Evolutionary conservation across 2,329 filamentous ascomycete genomes (phyloP), one percentile per base, ranked within the genome.

Genomic region (Ophiostoma tasmaniense): DNA sequence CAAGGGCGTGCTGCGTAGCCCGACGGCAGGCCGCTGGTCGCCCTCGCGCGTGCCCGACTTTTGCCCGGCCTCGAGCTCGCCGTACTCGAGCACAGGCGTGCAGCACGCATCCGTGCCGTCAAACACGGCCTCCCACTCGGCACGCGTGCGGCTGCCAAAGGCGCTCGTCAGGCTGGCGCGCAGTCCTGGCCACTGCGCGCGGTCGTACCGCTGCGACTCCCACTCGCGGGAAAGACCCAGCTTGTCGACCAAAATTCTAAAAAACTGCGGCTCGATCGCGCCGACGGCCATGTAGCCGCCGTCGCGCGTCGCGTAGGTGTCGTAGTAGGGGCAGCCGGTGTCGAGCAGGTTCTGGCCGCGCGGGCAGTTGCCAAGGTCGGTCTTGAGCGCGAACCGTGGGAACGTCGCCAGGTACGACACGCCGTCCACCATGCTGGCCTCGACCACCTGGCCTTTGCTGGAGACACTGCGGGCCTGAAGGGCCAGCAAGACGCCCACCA

Each of bases 361-460:
- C 33, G 86, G 83, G 3, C 78, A 77, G 73, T 81, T 77, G 82
- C 92, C 93, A 52, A 88, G 76, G 0, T 85, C 83, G 7, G 82
- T 88, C 76, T 89, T 88, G 71, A 83, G 81, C 35, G 83, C 82
- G 71, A 96, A 81, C 42, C 94, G 83, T 67, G 91, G 89, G 79
- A 94, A 94, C 0, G 88, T 90, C 1, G 89, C 89, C 33, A 98
- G 80, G 77, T 94, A 94, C 45, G 88, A 86, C 28, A 85, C 87
- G 10, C 94, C 94, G 79, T 98, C 94, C 14, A 97, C 94, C 94
- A 98, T 98, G 78, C 96, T 97, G 20, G 91, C 92, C 80, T 97
- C 92, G 10, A 98, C 93, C 14, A 97, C 89, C 79, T 97, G 94
- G 0, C 94, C 94, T 1, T 80, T 80, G 0, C 92, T 92, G 0